These are phyloP conservation scores for Cymodocea nodosa DNA, from an alignment of 116 monocot species.

Conservation along the genomic window DNA sequence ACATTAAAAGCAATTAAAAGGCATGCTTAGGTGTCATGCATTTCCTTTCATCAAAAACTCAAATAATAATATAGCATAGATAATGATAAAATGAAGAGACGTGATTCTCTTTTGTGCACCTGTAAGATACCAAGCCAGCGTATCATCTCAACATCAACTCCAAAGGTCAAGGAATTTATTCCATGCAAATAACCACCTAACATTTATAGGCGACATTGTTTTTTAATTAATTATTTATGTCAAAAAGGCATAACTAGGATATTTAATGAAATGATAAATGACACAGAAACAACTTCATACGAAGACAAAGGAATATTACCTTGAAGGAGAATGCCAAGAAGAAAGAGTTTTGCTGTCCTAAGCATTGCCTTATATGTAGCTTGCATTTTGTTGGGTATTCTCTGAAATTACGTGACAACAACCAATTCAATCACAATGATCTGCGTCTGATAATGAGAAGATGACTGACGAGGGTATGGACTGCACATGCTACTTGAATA, in stretches of 20 bases:
- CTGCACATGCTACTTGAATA: neutral
- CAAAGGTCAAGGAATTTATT: conserved; percentile 59
- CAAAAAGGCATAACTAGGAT: neutral
- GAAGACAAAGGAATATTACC: conserved; percentile 23
- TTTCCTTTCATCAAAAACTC: too few relatives aligned
- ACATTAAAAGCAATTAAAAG: too few relatives aligned
- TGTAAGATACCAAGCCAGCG: conserved; percentile 88
- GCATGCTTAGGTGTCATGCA: too few relatives aligned
- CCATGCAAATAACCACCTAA: conserved; percentile 93
- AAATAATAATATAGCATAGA: too few relatives aligned
- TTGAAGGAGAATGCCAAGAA: conserved; percentile 81
- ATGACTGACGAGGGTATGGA: too few relatives aligned
- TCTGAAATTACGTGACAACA: conserved; percentile 22
- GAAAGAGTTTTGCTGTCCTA: conserved; percentile 54
- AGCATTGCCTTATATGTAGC: conserved; percentile 55
- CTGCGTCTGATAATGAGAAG: neutral
- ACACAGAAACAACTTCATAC: neutral
- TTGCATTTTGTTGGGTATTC: conserved; percentile 28
- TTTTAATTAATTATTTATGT: neutral
- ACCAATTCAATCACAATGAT: neutral
- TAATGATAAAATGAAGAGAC: neutral
- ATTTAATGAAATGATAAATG: neutral
- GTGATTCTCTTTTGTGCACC: conserved; percentile 21
- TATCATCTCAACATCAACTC: conserved; percentile 58
- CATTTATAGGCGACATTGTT: neutral